Evolutionary conservation across 495 filamentous ascomycete genomes (phyloP), one percentile per base, ranked within the genome.

Genomic region (Ramalina intermedia): DNA sequence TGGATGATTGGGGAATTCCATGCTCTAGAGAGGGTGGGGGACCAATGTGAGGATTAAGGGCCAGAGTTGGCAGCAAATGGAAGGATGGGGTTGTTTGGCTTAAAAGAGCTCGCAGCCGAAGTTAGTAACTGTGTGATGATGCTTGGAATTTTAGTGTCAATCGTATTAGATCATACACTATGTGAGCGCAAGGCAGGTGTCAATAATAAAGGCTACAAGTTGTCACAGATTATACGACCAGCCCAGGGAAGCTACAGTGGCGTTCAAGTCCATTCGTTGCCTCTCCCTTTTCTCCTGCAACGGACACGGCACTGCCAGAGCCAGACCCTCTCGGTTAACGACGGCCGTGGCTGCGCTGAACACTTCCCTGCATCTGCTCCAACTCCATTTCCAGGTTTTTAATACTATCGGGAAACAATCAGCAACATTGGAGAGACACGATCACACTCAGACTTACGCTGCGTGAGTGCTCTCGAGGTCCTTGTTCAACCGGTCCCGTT

Each of bases 401-500:
- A 80, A 98, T 98, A 47, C 80, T 80, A 54, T 53, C 29, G 14
- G 13, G 29, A 13, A 13, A 33, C 24, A 21, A 58, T 72, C 39
- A 72, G 69, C 56, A 50, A 12, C 7, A 43, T 16, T 18, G 33
- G 18, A 21, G 27, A 23, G 16, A 14, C 27, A 27, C 18, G 17
- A 36, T 16, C 7, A 17, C 47, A 35, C 6, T 37, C 17, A 23
- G 37, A 39, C 52, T 58, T 80, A 81, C 78, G 86, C 83, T 65
- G 93, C 91, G 56, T 98, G 91, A 41, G 89, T 96, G 64, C 81
- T 83, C 73, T 98, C 91, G 62, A 98, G 74, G 63, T 98, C 91
- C 77, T 98, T 98, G 77, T 98, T 98, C 68, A 98, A 78, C 58
- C 91, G 84, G 67, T 98, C 91, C 61, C 91, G 80, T 77, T 98